Percentiles rank a stretch among this genome's conserved stretches.
Conservation (phyloP, 768 basidiomycete species). For the Leccinellum luteum region DNA sequence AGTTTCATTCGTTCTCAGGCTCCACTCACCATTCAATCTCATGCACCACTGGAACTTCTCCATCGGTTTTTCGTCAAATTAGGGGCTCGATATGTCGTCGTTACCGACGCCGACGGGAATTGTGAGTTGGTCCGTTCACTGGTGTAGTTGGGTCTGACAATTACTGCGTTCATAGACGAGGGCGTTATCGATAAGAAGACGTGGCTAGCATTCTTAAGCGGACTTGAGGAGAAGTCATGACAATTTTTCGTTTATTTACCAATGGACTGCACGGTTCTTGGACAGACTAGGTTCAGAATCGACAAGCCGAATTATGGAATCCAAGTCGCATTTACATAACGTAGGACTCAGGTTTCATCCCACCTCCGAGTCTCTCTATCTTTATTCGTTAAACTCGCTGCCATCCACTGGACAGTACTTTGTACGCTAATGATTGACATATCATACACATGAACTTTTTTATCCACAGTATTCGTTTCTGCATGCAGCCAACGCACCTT, state of each 20-base stretch:
- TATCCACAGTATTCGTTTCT: neutral
- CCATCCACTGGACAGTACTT: neutral
- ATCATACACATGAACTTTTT: neutral
- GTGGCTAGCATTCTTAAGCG: slow-evolving; percentile 85
- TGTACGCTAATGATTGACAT: neutral
- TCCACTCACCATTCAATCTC: slow-evolving; percentile 78
- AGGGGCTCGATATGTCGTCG: slow-evolving; percentile 86
- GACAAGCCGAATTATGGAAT: neutral
- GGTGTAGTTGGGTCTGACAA: neutral
- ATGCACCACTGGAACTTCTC: slow-evolving; percentile 87
- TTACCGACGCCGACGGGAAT: slow-evolving; percentile 76
- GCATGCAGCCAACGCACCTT: too few species aligned
- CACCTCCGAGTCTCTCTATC: neutral
- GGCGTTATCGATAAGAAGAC: slow-evolving; percentile 94
- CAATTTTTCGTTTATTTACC: neutral
- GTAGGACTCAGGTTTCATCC: neutral
- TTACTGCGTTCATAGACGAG: slow-evolving; percentile 50
- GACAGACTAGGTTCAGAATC: neutral
- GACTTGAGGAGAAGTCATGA: slow-evolving; percentile 59
- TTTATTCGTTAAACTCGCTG: neutral
- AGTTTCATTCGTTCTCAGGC: slow-evolving; percentile 47
- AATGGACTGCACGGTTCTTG: neutral
- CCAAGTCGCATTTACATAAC: neutral
- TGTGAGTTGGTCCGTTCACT: slow-evolving; percentile 48
- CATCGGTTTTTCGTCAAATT: slow-evolving; percentile 95